Base-by-base conservation (phyloP, 2,329 filamentous ascomycete species). In the Diaporthe capsici region DNA sequence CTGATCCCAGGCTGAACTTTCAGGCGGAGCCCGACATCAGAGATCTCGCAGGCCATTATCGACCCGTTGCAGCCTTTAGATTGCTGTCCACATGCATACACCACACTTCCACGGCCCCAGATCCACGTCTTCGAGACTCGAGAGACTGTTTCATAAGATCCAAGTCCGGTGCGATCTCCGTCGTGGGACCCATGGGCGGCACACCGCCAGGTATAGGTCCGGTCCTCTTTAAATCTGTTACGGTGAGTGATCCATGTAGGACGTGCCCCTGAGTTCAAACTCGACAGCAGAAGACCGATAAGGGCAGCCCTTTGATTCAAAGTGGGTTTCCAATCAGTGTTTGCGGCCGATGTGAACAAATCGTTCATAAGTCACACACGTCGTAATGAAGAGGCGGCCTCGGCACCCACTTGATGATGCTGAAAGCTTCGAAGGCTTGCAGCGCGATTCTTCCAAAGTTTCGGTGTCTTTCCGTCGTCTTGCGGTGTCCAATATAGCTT, bases 261-360 rank as follows among this genome's bases (percentile, higher is more conserved):
- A 0, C n/a, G 17, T 2, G 28, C 1, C 10, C 6, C 34, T 3
- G 3, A 7, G 39, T 12, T 28, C 13, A 22, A 3, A 13, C 2
- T 37, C 6, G 17, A 13, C n/a, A 49, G 22, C 28, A 15, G 1
- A 15, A 72, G 2, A 9, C 55, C 70, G 17, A 61, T 20, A 4
- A 61, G 15, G 1, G 70, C 70, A 1, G 70, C 70, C 1, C 17
- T 13, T 9, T 51, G 53, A 2, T 9, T 10, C 4, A 7, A n/a
- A 0, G 53, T 47, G 1, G 25, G 68, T 12, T 25, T 22, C 25
- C 39, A 47, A 2, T n/a, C 39, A 4, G 20, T 15, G 3, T 9
- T 3, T 12, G 53, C 25, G 0, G 4, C 34, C 9, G 6, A 42
- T 28, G 20, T 12, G 49, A 57, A 12, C 1, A 42, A 5, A 4